Conservation (phyloP, 108 stramenopile species). For the Cyclostephanos invisitatus region DNA sequence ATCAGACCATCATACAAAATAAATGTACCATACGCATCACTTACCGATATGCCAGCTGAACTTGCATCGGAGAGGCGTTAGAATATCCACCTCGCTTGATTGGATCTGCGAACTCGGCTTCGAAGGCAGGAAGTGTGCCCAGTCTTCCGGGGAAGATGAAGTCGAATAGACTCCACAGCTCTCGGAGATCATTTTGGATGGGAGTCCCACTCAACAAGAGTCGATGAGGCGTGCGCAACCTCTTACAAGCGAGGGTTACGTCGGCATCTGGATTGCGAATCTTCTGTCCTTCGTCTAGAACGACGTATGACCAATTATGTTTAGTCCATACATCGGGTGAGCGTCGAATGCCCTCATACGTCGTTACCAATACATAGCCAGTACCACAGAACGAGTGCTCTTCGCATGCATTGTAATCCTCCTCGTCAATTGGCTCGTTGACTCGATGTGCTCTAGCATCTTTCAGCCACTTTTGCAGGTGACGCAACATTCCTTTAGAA, state of each 20-base stretch:
- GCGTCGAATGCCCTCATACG: constrained; percentile 90
- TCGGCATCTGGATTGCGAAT: constrained; percentile 97
- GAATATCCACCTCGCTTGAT: constrained; percentile 93
- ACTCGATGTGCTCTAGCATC: constrained; percentile 59
- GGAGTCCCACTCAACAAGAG: constrained; percentile 90
- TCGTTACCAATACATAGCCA: constrained; percentile 84
- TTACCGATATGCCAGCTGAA: constrained; percentile 77
- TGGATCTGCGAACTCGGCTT: constrained; percentile 90
- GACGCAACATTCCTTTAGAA: constrained; percentile 44
- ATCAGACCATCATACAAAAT: too few relatives aligned
- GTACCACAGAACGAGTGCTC: constrained; percentile 75
- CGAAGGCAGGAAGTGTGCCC: constrained; percentile 96
- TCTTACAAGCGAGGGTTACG: constrained; percentile 92
- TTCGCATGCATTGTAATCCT: constrained; percentile 55
- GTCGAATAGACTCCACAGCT: constrained; percentile 95
- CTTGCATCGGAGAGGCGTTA: constrained; percentile 88
- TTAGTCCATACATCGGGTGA: constrained; percentile 66
- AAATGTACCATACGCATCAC: too few relatives aligned
- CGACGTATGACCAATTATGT: constrained; percentile 89
- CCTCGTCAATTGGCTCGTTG: constrained; percentile 78
- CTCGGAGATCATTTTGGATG: constrained; percentile 96
- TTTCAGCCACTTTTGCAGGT: constrained; percentile 64
- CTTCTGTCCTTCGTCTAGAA: constrained; percentile 98
- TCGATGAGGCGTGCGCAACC: constrained; percentile 71
- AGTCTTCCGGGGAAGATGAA: constrained; percentile 96